phyloP scores from a whole-genome alignment of 1,284 basidiomycete species.

The Ceratobasidium sp. region DNA sequence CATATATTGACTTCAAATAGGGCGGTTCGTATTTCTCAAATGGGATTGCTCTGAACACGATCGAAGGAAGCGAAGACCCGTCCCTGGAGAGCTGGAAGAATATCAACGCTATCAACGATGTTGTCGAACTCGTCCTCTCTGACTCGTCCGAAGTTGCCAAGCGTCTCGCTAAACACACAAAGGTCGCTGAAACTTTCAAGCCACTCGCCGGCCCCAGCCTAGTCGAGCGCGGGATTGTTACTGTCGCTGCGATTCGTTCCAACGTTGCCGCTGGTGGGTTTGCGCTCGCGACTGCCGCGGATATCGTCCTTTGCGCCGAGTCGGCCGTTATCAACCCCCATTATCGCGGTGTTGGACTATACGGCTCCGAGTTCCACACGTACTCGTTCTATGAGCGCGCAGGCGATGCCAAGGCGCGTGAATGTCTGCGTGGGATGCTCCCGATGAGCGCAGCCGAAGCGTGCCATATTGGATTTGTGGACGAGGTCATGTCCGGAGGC shows the following conservation, averaged over 20 bases:
- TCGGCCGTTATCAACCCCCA: conserved; percentile 62
- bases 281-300: conserved; percentile 62
- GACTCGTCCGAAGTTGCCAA: conserved; percentile 49
- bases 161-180: conserved; percentile 51
- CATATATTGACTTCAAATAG: conserved; percentile 45
- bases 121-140: conserved; percentile 58
- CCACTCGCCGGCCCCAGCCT: conserved; percentile 51
- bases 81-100: conserved; percentile 63
- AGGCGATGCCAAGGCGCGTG: conserved; percentile 55
- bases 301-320: conserved; percentile 59
- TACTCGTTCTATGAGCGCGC: conserved; percentile 60
- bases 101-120: conserved; percentile 63
- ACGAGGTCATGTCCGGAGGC: conserved; percentile 53
- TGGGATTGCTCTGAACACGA: conserved; percentile 64
- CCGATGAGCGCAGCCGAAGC: conserved; percentile 58
- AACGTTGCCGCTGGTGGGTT: conserved; percentile 65
- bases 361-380: conserved; percentile 62
- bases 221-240: conserved; percentile 60
- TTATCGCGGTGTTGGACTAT: conserved; percentile 62
- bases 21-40: conserved; percentile 63
- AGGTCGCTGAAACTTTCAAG: conserved; percentile 56
- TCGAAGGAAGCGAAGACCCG: conserved; percentile 59
- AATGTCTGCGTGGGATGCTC: conserved; percentile 59
- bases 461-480: conserved; percentile 55
- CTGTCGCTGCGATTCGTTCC: conserved; percentile 61